Conservation (phyloP, 192 early-diverging fungal species). For the Haplosporangium gracile region DNA sequence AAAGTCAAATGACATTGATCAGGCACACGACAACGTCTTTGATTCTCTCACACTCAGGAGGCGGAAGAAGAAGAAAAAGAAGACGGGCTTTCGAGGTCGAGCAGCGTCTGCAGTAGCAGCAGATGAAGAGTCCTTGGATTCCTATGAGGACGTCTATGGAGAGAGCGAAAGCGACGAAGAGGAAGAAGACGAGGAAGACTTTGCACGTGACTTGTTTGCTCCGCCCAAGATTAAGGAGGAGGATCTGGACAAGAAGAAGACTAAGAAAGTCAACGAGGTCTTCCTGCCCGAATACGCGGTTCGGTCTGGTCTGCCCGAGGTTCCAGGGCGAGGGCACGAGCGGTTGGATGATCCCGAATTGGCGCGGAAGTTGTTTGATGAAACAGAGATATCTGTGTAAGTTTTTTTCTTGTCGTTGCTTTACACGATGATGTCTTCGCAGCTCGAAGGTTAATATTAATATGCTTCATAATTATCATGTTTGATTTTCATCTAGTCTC, state of each 20-base stretch:
- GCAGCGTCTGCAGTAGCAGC: constrained; percentile 18
- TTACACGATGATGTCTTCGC: neutral
- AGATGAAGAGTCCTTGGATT: constrained; percentile 13
- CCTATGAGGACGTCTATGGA: constrained; percentile 56
- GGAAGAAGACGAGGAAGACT: constrained; percentile 58
- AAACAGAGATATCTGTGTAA: constrained; percentile 40
- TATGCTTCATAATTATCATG: neutral
- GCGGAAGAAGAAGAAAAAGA: constrained; percentile 44
- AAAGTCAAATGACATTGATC: constrained; percentile 62
- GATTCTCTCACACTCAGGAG: constrained; percentile 15
- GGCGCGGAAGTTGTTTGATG: constrained; percentile 46
- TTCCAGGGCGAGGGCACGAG: constrained; percentile 28
- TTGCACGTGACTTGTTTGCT: constrained; percentile 52
- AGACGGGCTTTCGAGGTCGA: constrained; percentile 11
- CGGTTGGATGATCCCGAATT: constrained; percentile 29
- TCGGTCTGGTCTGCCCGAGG: constrained; percentile 59
- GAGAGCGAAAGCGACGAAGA: constrained; percentile 38
- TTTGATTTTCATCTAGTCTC: constrained; percentile 12
- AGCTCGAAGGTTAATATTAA: neutral
- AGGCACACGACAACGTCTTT: constrained; percentile 52
- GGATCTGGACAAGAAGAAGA: constrained; percentile 47
- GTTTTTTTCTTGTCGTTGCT: neutral
- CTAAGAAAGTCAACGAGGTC: constrained; percentile 26
- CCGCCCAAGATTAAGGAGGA: constrained; percentile 42
- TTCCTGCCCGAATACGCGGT: constrained; percentile 68